Base-by-base conservation (phyloP, 2,329 filamentous ascomycete species). In the Fusarium tuaranense region DNA sequence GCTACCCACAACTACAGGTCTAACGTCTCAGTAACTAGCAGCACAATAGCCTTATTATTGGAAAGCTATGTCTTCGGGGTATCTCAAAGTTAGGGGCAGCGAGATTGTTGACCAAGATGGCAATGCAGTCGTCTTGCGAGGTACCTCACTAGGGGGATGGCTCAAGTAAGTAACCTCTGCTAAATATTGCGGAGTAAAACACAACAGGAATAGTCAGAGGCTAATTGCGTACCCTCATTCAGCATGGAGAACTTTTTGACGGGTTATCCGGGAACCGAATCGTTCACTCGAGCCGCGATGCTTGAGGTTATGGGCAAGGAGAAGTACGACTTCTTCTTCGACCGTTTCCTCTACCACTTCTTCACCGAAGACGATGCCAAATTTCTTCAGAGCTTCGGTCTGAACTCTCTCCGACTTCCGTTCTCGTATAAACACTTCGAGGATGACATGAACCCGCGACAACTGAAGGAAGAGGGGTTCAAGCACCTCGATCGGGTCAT, bases 391-490 rank as follows among this genome's bases (percentile, higher is more conserved):
- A 22, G 30, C 2, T 25, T 57, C 13, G 53, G 53, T 0, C 7
- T 57, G 0, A 57, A 57, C 30, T 57, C 53, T 7, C 2, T 57
- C n/a, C 53, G 30, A 6, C 30, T 57, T 2, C 27, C 53, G 1
- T 57, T 57, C 53, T 57, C 30, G 18, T 57, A 57, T 7, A 57
- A 57, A 12, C 53, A 57, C n/a, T 57, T 57, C 10, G 53, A 57
- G n/a, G 30, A 57, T 36, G 53, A 57, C n/a, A 57, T 57, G 53
- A 34, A 18, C 7, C 53, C 53, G 3, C 30, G 53, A 22, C 53
- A 57, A n/a, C 7, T 57, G 3, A 57, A 57, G 53, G 53, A 57
- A 30, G 53, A 36, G 2, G 53, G 53, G 2, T 57, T 36, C n/a
- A 57, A 57, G 18, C 53, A 57, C n/a, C 53, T 57, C 2, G 53